Conservation (phyloP, 2,329 filamentous ascomycete genomes). For the Pestalotiopsis sp. region DNA sequence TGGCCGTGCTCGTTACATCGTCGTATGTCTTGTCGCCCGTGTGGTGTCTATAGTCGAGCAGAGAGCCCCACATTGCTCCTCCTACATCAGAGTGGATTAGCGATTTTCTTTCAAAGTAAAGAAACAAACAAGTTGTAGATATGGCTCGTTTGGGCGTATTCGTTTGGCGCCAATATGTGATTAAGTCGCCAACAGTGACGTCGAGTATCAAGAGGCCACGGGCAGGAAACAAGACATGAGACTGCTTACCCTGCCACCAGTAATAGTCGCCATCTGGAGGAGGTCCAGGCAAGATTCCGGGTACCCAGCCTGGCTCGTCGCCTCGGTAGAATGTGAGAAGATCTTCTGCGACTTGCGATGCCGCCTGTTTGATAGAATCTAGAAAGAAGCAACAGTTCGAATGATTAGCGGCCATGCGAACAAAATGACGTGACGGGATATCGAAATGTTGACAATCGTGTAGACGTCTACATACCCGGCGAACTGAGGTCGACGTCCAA, state of each 20-base stretch:
- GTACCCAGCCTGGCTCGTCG: conserved; percentile 52
- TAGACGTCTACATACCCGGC: conserved; percentile 24
- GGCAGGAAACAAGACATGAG: too few species aligned
- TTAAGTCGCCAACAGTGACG: too few species aligned
- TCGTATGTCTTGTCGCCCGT: conserved; percentile 69
- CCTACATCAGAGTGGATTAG: too few species aligned
- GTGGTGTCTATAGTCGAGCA: conserved; percentile 72
- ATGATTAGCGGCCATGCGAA: not conserved
- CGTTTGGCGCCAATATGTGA: too few species aligned
- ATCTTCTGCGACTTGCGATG: conserved; percentile 52
- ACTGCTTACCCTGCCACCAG: conserved; percentile 67
- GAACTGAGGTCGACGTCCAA: conserved; percentile 32
- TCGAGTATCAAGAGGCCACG: too few species aligned
- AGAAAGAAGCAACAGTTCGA: not conserved
- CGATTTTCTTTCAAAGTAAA: too few species aligned
- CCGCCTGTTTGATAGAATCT: conserved; percentile 51
- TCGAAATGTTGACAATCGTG: not conserved
- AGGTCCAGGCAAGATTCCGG: conserved; percentile 60
- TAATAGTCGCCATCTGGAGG: conserved; percentile 63
- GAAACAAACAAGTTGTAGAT: too few species aligned
- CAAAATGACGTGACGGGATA: not conserved
- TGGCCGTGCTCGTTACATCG: conserved; percentile 54
- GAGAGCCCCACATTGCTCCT: conserved; percentile 67
- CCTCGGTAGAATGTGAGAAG: conserved; percentile 55
- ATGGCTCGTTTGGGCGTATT: too few species aligned